These are phyloP conservation scores for Toxicodendron radicans DNA, from an alignment of 345 rosid species.

Conservation along the genomic window DNA sequence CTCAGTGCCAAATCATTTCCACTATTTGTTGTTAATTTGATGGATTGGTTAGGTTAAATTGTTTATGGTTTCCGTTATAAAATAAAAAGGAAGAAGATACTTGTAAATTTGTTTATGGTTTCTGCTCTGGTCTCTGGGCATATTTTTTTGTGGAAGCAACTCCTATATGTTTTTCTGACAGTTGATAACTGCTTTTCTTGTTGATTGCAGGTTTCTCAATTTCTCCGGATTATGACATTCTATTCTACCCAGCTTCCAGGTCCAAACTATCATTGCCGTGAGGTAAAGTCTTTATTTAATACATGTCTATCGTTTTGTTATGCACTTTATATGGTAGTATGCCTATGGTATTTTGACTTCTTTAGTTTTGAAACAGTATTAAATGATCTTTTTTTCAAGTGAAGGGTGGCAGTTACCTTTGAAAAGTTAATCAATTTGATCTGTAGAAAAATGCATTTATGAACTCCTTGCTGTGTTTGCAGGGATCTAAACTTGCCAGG, in stretches of 20 bases:
- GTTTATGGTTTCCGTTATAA: background rate
- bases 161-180: conserved; percentile 19
- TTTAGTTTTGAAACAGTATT: background rate
- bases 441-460: background rate
- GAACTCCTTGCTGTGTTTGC: conserved; percentile 23
- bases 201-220: conserved; percentile 71
- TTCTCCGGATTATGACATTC: conserved; percentile 85
- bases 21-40: background rate
- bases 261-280: conserved; percentile 95
- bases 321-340: background rate
- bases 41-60: background rate
- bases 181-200: conserved; percentile 5
- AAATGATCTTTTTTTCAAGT: background rate
- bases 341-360: conserved; percentile 1
- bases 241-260: conserved; percentile 99
- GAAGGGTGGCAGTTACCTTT: background rate
- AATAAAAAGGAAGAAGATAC: too few relatives aligned
- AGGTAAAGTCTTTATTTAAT: conserved; percentile 45
- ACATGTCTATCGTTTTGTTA: background rate
- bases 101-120: background rate
- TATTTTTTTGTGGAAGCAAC: background rate
- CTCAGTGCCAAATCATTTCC: background rate
- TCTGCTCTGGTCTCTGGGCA: background rate
- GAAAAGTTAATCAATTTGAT: background rate
- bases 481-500: conserved; percentile 88